Conservation (phyloP, 352 stramenopile species). For the Globisporangium ultimum region DNA sequence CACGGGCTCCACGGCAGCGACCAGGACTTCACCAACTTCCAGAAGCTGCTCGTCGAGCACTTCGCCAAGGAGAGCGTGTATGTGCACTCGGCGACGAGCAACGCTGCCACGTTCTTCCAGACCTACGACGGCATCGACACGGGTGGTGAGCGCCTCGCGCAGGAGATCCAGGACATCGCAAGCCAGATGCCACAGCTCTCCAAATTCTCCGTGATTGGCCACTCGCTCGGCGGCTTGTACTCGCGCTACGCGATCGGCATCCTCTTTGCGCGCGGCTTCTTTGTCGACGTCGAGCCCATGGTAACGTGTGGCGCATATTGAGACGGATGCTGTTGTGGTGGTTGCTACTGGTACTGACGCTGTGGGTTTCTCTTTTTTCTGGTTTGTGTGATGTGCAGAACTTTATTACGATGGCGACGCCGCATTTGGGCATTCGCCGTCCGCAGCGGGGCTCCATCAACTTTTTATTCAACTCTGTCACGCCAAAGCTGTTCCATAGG, state of each 20-base stretch:
- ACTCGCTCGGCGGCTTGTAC: conserved; percentile 81
- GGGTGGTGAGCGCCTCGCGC: conserved; percentile 60
- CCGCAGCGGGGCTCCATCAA: conserved; percentile 58
- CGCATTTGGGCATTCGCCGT: conserved; percentile 72
- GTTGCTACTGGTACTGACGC: background rate
- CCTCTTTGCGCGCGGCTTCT: conserved; percentile 68
- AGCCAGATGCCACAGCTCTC: conserved; percentile 51
- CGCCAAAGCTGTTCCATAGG: conserved; percentile 65
- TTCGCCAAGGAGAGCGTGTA: conserved; percentile 44
- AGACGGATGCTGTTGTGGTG: too few relatives aligned
- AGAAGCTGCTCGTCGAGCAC: conserved; percentile 43
- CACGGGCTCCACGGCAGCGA: conserved; percentile 70
- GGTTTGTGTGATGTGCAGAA: conserved; percentile 36
- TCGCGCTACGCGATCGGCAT: conserved; percentile 72
- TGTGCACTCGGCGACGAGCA: conserved; percentile 42
- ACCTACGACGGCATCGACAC: conserved; percentile 78
- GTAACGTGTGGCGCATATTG: conserved; percentile 16
- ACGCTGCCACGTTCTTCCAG: conserved; percentile 57
- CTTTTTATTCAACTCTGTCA: conserved; percentile 59
- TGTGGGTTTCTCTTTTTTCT: background rate
- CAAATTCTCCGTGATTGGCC: conserved; percentile 73
- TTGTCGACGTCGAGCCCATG: conserved; percentile 65
- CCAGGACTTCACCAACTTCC: conserved; percentile 58
- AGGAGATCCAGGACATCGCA: conserved; percentile 58
- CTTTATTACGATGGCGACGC: conserved; percentile 74